These are phyloP conservation scores for Penicillium macrosclerotiorum DNA, from an alignment of 495 filamentous ascomycete species.

Conservation along the genomic window DNA sequence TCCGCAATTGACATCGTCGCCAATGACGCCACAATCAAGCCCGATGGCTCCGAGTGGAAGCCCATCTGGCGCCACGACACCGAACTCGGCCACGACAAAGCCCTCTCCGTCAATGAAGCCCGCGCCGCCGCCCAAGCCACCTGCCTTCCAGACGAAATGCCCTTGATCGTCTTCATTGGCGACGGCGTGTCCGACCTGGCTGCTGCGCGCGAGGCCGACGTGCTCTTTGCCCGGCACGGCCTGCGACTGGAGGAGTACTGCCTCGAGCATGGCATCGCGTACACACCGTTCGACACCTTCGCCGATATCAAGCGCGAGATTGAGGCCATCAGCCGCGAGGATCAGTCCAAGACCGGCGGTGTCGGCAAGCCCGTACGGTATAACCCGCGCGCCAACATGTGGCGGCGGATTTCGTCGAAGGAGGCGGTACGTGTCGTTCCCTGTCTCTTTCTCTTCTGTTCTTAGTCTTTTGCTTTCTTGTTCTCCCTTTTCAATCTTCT, in stretches of 20 bases:
- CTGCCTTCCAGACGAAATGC: conserved; percentile 60
- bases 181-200: conserved; percentile 76
- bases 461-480: background rate
- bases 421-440: conserved; percentile 37
- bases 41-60: conserved; percentile 62
- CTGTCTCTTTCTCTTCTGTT: background rate
- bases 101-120: conserved; percentile 61
- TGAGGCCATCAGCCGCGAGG: conserved; percentile 56
- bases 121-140: conserved; percentile 50
- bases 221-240: conserved; percentile 69
- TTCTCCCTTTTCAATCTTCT: background rate
- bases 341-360: conserved; percentile 63
- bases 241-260: conserved; percentile 72
- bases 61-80: conserved; percentile 69
- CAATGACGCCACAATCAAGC: conserved; percentile 62
- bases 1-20: conserved; percentile 67
- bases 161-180: conserved; percentile 73
- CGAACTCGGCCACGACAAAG: conserved; percentile 70
- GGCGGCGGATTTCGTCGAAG: conserved; percentile 63
- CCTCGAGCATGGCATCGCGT: conserved; percentile 58
- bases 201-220: conserved; percentile 70
- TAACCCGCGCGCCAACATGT: conserved; percentile 71
- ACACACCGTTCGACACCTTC: conserved; percentile 67
- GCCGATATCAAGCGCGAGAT: conserved; percentile 66
- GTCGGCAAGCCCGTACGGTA: conserved; percentile 60